These are phyloP conservation scores for Biscogniauxia mediterranea DNA, from an alignment of 2,329 filamentous ascomycete genomes.

Conservation along the genomic window DNA sequence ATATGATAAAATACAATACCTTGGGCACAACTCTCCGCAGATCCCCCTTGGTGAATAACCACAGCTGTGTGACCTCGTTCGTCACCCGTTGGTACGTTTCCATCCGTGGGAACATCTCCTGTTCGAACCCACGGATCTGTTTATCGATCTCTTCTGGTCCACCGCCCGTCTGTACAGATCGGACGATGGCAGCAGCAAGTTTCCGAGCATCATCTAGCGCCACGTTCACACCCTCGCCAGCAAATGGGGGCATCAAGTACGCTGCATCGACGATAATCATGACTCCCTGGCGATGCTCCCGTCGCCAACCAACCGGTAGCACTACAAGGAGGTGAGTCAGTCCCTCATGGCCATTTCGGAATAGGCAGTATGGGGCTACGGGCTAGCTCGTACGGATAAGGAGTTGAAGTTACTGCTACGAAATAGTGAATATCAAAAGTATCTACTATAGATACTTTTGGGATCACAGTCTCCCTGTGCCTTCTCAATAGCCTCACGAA, in stretches of 20 bases:
- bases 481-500: constrained; percentile 42
- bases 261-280: constrained; percentile 60
- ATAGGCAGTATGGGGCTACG: too few relatives aligned
- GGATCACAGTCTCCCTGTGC: constrained; percentile 39
- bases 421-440: not conserved
- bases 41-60: constrained; percentile 42
- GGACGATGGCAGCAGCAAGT: constrained; percentile 44
- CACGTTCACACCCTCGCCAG: constrained; percentile 59
- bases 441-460: constrained; percentile 43
- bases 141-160: constrained; percentile 31
- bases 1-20: constrained; percentile 13
- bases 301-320: constrained; percentile 49
- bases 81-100: constrained; percentile 39
- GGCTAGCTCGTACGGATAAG: too few relatives aligned
- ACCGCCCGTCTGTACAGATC: constrained; percentile 22
- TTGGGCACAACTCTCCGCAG: constrained; percentile 18
- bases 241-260: constrained; percentile 57
- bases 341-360: too few relatives aligned
- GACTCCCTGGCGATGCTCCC: constrained; percentile 46
- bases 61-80: constrained; percentile 44
- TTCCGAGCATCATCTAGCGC: constrained; percentile 53
- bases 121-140: constrained; percentile 36
- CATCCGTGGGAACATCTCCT: constrained; percentile 38
- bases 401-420: too few relatives aligned
- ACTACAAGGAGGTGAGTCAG: constrained; percentile 21